Evolutionary conservation across 768 basidiomycete genomes (phyloP).

Genomic region (Kondoa malvinella): DNA sequence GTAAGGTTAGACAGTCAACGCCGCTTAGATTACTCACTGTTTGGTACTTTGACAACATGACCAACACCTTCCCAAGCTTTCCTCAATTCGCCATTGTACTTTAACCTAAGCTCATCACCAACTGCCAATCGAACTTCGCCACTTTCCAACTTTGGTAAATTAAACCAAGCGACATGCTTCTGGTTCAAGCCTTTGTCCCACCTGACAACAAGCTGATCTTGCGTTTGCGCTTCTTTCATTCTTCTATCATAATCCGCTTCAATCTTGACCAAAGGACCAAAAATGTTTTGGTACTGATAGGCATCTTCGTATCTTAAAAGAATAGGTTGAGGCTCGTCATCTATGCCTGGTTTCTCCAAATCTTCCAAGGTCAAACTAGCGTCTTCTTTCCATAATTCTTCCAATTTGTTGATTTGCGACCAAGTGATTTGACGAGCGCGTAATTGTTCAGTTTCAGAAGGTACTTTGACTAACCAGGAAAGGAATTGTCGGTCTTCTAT

Average conservation of each 20-base stretch:
- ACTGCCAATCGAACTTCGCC: slow-evolving; percentile 94
- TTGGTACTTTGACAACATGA: slow-evolving; percentile 96
- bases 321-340: slow-evolving; percentile 91
- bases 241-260: slow-evolving; percentile 98
- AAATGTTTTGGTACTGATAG: slow-evolving; percentile 99
- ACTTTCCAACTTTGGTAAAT: slow-evolving; percentile 87
- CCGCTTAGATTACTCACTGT: slow-evolving; percentile 51
- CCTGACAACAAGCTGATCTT: slow-evolving; percentile 83
- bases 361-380: slow-evolving; percentile 87
- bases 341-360: slow-evolving; percentile 88
- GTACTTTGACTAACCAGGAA: slow-evolving; percentile 97
- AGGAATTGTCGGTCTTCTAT: slow-evolving; percentile 97
- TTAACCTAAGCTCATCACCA: slow-evolving; percentile 80
- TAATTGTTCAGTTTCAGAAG: slow-evolving; percentile 86
- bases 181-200: slow-evolving; percentile 99
- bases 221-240: slow-evolving; percentile 94
- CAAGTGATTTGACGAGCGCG: slow-evolving; percentile 94
- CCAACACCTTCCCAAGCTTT: slow-evolving; percentile 95
- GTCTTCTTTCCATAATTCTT: slow-evolving; percentile 95
- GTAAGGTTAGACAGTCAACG: neutral
- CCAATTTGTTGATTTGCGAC: slow-evolving; percentile 87
- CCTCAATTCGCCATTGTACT: slow-evolving; percentile 74
- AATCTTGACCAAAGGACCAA: slow-evolving; percentile 96
- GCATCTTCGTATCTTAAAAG: slow-evolving; percentile 82
- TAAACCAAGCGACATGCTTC: slow-evolving; percentile 97